Evolutionary conservation across 768 basidiomycete genomes (phyloP).

Genomic region (Pulveroboletus sp.): DNA sequence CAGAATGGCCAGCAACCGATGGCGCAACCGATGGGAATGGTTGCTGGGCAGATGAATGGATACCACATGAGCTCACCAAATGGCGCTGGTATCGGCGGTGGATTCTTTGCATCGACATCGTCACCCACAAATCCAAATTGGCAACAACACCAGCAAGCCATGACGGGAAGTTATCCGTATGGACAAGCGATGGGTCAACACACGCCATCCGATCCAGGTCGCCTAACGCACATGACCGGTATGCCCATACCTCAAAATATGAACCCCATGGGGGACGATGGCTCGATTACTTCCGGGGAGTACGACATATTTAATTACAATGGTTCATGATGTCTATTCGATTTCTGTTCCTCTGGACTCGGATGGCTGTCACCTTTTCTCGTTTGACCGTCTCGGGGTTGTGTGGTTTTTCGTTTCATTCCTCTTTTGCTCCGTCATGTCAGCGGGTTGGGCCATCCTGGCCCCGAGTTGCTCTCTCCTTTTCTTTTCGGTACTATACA

Average conservation of each 20-base stretch:
- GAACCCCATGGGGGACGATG: constrained; percentile 44
- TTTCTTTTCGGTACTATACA: constrained; percentile 19
- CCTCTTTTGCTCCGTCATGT: constrained; percentile 6
- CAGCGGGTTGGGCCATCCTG: constrained; percentile 7
- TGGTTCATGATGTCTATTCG: constrained; percentile 32
- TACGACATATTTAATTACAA: constrained; percentile 63
- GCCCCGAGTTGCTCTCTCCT: not conserved
- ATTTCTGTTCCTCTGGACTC: constrained; percentile 9
- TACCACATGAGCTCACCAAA: constrained; percentile 38
- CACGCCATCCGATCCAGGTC: constrained; percentile 27
- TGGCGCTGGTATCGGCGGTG: constrained; percentile 25
- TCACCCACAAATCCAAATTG: constrained; percentile 26
- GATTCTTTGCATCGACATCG: constrained; percentile 25
- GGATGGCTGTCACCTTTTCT: constrained; percentile 19
- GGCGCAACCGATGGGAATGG: constrained; percentile 36
- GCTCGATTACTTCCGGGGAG: constrained; percentile 39
- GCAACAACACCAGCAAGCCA: constrained; percentile 27
- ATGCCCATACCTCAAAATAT: constrained; percentile 51
- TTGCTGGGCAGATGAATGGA: constrained; percentile 36
- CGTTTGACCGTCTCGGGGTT: constrained; percentile 19
- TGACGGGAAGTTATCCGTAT: constrained; percentile 30
- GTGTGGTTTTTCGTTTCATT: constrained; percentile 16
- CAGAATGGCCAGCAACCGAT: constrained; percentile 58
- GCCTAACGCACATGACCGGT: constrained; percentile 47
- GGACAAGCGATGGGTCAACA: constrained; percentile 27